These are phyloP conservation scores for Mycena polygramma DNA, from an alignment of 768 basidiomycete species.

Conservation along the genomic window DNA sequence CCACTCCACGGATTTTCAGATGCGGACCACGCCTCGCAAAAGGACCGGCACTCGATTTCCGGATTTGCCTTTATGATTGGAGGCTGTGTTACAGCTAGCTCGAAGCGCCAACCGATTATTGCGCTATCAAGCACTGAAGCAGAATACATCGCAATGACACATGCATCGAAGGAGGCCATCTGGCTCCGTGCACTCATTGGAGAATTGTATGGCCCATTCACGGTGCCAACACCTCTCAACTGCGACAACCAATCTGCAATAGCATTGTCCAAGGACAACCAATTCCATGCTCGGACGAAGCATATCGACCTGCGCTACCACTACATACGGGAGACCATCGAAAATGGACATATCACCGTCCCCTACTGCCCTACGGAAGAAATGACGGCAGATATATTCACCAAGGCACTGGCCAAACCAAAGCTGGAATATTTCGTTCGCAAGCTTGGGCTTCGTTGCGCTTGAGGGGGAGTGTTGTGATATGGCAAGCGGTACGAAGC, in stretches of 20 bases:
- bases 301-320: neutral
- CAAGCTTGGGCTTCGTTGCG: neutral
- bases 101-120: neutral
- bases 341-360: neutral
- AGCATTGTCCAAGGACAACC: neutral
- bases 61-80: neutral
- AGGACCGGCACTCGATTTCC: neutral
- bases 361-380: conserved; percentile 2
- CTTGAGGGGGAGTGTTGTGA: neutral
- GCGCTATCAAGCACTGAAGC: neutral
- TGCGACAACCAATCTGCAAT: conserved; percentile 4
- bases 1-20: too few relatives aligned
- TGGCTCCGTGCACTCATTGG: neutral
- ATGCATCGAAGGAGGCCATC: neutral
- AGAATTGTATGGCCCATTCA: neutral
- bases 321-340: neutral
- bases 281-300: neutral
- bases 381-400: conserved; percentile 5
- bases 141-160: neutral
- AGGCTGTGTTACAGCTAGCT: neutral
- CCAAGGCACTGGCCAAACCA: neutral
- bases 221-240: neutral
- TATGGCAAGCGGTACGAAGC: too few relatives aligned
- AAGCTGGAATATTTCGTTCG: neutral
- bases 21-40: neutral